Base-by-base conservation (phyloP, 2,329 filamentous ascomycete species). In the Raffaelea arxii region DNA sequence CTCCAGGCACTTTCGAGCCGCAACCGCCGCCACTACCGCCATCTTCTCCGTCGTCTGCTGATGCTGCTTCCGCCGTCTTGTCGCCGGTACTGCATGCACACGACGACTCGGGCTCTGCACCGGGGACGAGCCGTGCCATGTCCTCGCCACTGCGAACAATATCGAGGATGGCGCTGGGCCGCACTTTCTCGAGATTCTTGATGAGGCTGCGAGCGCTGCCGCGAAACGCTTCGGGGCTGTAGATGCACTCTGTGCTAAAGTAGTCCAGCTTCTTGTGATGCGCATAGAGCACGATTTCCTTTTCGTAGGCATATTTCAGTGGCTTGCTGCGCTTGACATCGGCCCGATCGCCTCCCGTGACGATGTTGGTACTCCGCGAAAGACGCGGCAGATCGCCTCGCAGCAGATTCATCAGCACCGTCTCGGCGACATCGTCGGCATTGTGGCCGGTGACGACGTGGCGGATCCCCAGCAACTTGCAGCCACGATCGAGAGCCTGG, bases 381-480 rank as follows among this genome's bases (percentile, higher is more conserved):
- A 98, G 68, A 25, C 92, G 80, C 1, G 92, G 86, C 37, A 98
- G 65, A 63, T 98, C 92, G 21, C 90, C 92, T 47, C 92, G 77
- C 22, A 98, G 72, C 23, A 98, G 69, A 59, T 98, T 98, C 92
- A 98, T 98, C 56, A 98, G 75, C 18, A 98, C 87, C 0, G 92
- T 98, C 69, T 98, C 92, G 1, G 92, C 92, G 25, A 97, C 84
- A 61, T 98, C 92, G 55, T 98, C 92, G 2, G 92, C 92, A 61
- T 98, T 98, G 65, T 98, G 92, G 2, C 92, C 92, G 0, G 92
- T 98, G 18, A 98, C 88, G 5, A 98, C 90, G 65, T 98, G 92
- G 56, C 80, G 81, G 57, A 98, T 94, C 1, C 80, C 83, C 47
- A 98, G 68, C 63, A 85, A 82, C 56, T 88, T 90, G 5, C 92